Base-by-base conservation (phyloP, 192 early-diverging fungal genomes). In the Pilaira anomala region DNA sequence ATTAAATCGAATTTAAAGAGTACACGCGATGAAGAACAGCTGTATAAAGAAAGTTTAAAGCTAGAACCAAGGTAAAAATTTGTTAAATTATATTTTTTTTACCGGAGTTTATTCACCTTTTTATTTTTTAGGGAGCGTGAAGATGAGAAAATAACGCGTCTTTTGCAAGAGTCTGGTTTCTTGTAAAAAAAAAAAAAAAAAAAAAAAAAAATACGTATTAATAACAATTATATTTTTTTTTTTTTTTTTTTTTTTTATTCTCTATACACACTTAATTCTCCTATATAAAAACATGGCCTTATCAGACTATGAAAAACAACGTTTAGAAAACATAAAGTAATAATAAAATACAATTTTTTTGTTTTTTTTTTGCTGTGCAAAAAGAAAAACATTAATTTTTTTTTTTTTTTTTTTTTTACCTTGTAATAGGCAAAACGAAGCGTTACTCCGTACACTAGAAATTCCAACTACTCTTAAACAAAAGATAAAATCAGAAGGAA, bases 41-140 rank as follows among this genome's bases (percentile, higher is more conserved):
- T 93, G 19, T 94, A 91, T 76, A 84, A 91, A 48, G 84, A 87
- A 76, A 90, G 88, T 75, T 79, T 90, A 50, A 83, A 75, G 25
- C 74, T 95, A 39, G 93, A 95, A 74, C 93, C 93, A 49, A 82
- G 86, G 80, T 75, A 74, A 67, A 14, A 57, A 3, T 26, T n/a
- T 5, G n/a, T 7, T n/a, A 13, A 12, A 12, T 41, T 1, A 13
- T 48, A 14, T 21, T 33, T 33, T 45, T 22, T n/a, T 18, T 18
- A 64, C 28, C 8, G 26, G 53, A 33, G 53, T 22, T 44, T 18
- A 13, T 22, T 14, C 5, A 51, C 14, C 9, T 8, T 21, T 22
- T 24, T 16, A 28, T 52, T 44, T 49, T 44, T 36, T 45, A 80
- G 87, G 69, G 89, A 91, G 61, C 80, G 87, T 53, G 89, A 92